Percentiles rank a stretch among this genome's conserved stretches.
These are phyloP conservation scores for Eutrema yunnanense DNA, from an alignment of 345 rosid genomes.

Conservation along the genomic window DNA sequence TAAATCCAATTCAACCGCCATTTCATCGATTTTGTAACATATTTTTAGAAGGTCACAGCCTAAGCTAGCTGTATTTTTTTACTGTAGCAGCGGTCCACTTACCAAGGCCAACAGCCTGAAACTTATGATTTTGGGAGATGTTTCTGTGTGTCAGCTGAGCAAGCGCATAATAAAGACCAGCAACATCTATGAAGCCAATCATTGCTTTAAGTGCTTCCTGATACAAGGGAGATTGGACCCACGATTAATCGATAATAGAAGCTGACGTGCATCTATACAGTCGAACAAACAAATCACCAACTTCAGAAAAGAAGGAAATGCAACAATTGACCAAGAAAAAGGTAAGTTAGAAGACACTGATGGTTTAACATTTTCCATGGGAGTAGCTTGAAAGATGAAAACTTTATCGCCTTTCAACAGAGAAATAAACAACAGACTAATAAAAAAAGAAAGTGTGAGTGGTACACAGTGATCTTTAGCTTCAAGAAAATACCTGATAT, in stretches of 20 bases:
- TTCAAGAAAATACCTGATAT: conserved; percentile 57
- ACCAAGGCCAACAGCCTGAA: conserved; percentile 98
- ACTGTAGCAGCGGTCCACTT: conserved; percentile 12
- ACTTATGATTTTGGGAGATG: conserved; percentile 94
- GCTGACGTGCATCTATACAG: background rate
- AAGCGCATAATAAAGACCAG: conserved; percentile 88
- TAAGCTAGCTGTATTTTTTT: background rate
- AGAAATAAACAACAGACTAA: background rate
- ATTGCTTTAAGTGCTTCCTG: conserved; percentile 93
- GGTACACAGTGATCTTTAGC: background rate
- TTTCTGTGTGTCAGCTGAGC: conserved; percentile 92
- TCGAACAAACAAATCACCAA: background rate
- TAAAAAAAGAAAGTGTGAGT: background rate
- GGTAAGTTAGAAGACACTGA: background rate
- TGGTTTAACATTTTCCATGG: background rate
- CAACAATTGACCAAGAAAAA: background rate
- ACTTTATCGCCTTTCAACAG: background rate
- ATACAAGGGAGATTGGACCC: background rate
- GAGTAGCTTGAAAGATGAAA: background rate
- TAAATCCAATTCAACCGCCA: background rate
- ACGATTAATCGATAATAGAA: background rate
- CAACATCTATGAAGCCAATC: conserved; percentile 93
- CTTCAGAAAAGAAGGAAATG: background rate
- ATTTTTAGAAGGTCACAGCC: background rate
- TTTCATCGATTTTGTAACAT: background rate